Evolutionary conservation across 805 yeast genomes (phyloP).

Genomic region (Metschnikowia colocasiae): DNA sequence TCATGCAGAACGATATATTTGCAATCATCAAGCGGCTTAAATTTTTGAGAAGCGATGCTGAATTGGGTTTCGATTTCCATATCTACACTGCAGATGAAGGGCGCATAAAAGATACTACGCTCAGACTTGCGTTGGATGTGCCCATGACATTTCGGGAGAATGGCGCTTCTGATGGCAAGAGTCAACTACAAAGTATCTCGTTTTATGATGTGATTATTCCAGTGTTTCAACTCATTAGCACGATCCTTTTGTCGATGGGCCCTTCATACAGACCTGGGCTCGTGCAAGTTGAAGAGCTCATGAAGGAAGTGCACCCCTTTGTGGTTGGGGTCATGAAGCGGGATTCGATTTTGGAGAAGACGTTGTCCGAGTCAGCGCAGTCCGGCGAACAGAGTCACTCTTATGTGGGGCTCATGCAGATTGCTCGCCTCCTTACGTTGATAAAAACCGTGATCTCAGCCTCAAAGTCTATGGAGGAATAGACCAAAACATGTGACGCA

Average conservation of each 20-base stretch:
- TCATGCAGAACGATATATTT: constrained; percentile 72
- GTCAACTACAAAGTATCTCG: constrained; percentile 34
- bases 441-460: constrained; percentile 12
- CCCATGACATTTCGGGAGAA: constrained; percentile 37
- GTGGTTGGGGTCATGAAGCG: constrained; percentile 61
- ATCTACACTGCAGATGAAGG: constrained; percentile 27
- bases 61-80: constrained; percentile 60
- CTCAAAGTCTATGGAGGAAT: constrained; percentile 8
- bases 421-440: constrained; percentile 34
- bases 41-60: constrained; percentile 70
- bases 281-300: constrained; percentile 47
- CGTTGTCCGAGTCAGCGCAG: constrained; percentile 8
- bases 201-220: constrained; percentile 69
- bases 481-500: constrained; percentile 1
- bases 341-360: constrained; percentile 39
- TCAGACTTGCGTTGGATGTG: constrained; percentile 51
- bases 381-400: constrained; percentile 25
- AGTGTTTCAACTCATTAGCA: constrained; percentile 64
- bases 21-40: constrained; percentile 52
- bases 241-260: constrained; percentile 71
- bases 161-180: not conserved
- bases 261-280: constrained; percentile 64
- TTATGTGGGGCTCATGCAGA: constrained; percentile 42
- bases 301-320: constrained; percentile 51
- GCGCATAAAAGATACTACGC: constrained; percentile 12